Conservation (phyloP, 805 yeast genomes). For the Spathaspora boniae region DNA sequence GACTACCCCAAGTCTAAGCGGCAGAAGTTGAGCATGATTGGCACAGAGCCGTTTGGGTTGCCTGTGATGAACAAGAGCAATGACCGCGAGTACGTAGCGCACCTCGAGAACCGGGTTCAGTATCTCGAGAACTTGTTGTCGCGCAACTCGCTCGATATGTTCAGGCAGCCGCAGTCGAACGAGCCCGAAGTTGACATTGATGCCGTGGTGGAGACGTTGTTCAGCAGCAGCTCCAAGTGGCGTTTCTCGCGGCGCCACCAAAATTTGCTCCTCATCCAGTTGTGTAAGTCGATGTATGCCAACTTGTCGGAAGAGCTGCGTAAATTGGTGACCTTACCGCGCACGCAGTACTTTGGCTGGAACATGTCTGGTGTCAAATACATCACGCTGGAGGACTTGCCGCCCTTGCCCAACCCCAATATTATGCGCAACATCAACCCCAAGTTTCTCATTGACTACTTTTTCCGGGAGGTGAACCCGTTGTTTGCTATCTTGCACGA, state of each 20-base stretch:
- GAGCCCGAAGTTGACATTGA: slow-evolving; percentile 21
- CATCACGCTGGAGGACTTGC: slow-evolving; percentile 30
- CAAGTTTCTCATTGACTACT: slow-evolving; percentile 34
- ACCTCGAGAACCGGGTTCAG: slow-evolving; percentile 38
- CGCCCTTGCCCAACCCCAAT: slow-evolving; percentile 26
- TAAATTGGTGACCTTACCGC: slow-evolving; percentile 41
- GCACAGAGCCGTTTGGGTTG: slow-evolving; percentile 17
- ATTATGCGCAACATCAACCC: slow-evolving; percentile 13
- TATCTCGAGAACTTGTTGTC: slow-evolving; percentile 34
- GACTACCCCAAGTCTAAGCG: slow-evolving; percentile 9
- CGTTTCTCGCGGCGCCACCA: slow-evolving; percentile 47
- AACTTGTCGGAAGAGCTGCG: slow-evolving; percentile 31
- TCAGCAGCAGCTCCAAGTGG: slow-evolving; percentile 39
- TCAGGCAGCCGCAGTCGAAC: slow-evolving; percentile 11
- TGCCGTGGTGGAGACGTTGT: slow-evolving; percentile 13
- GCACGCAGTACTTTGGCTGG: slow-evolving; percentile 65
- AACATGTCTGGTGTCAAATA: slow-evolving; percentile 59
- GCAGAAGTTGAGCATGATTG: slow-evolving; percentile 11
- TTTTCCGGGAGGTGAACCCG: slow-evolving; percentile 49
- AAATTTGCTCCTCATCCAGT: slow-evolving; percentile 35
- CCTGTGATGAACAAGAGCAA: slow-evolving; percentile 15
- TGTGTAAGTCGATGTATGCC: slow-evolving; percentile 32
- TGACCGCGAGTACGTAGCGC: slow-evolving; percentile 22
- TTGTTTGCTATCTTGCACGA: slow-evolving; percentile 52
- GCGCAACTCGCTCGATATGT: slow-evolving; percentile 12